These are phyloP conservation scores for Ganoderma sinense DNA, from an alignment of 1,284 basidiomycete genomes.

Conservation along the genomic window DNA sequence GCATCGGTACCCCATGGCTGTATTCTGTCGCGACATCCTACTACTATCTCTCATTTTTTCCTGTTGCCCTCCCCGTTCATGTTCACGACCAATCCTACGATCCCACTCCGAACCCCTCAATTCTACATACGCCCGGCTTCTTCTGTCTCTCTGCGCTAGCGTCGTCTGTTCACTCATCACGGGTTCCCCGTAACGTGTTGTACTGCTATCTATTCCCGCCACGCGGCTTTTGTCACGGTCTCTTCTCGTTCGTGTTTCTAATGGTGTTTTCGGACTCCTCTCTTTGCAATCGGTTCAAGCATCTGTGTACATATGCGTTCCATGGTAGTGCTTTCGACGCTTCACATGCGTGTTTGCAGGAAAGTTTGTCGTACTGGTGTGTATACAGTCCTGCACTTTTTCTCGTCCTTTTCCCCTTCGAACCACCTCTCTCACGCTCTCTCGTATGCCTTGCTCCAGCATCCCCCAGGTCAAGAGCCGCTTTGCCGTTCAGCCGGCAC, in stretches of 20 bases:
- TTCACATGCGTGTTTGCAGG: not conserved
- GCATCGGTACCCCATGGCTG: constrained; percentile 11
- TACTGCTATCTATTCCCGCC: constrained; percentile 5
- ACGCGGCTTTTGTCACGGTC: not conserved
- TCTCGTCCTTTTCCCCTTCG: not conserved
- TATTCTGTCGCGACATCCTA: constrained; percentile 16
- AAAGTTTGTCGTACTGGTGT: not conserved
- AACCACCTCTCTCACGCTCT: not conserved
- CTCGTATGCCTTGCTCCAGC: not conserved
- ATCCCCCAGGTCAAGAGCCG: not conserved
- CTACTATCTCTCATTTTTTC: constrained; percentile 2
- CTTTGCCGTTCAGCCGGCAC: not conserved
- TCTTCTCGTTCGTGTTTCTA: not conserved
- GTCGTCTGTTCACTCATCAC: not conserved
- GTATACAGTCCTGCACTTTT: not conserved
- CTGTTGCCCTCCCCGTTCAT: not conserved
- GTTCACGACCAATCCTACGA: not conserved
- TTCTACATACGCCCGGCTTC: not conserved
- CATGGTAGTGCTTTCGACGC: not conserved
- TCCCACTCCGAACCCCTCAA: not conserved
- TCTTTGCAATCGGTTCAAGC: not conserved
- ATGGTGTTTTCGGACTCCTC: not conserved
- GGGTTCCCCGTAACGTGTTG: not conserved
- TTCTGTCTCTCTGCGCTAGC: not conserved
- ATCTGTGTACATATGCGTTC: constrained; percentile 1